A percentile compares a stretch with the other conserved stretches of the same genome.
These are phyloP conservation scores for Crithidia expoeki DNA, from an alignment of 208 protist species.

Conservation along the genomic window DNA sequence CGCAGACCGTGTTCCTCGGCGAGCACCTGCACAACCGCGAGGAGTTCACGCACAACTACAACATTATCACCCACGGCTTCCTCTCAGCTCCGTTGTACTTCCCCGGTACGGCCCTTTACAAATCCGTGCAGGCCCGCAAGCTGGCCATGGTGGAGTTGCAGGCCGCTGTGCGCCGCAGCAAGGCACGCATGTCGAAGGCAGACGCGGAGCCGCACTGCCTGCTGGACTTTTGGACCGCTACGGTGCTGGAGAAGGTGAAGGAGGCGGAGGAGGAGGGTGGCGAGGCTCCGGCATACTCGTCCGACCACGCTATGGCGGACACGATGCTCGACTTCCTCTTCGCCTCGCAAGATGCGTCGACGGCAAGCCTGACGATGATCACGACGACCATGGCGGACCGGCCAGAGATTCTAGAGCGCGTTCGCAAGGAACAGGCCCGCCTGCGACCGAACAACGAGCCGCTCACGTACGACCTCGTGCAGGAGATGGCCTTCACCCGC, in stretches of 20 bases:
- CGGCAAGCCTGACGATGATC: constrained; percentile 87
- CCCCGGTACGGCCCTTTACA: constrained; percentile 92
- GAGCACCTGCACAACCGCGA: constrained; percentile 85
- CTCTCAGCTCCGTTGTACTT: constrained; percentile 91
- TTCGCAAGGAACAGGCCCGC: constrained; percentile 87
- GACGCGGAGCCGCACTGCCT: constrained; percentile 88
- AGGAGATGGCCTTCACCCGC: constrained; percentile 90
- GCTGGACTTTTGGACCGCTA: constrained; percentile 92
- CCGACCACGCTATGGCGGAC: constrained; percentile 89
- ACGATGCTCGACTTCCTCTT: constrained; percentile 95
- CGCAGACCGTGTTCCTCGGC: constrained; percentile 92
- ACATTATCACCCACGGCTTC: constrained; percentile 94
- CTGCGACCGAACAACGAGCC: constrained; percentile 82
- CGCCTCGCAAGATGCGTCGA: constrained; percentile 90
- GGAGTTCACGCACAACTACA: constrained; percentile 92
- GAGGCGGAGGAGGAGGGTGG: constrained; percentile 76
- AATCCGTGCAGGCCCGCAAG: constrained; percentile 88
- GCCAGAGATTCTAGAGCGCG: constrained; percentile 85
- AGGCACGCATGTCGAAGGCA: constrained; percentile 70
- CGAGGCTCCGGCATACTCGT: constrained; percentile 68
- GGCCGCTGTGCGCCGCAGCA: constrained; percentile 79
- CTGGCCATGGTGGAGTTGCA: constrained; percentile 83
- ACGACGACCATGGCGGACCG: constrained; percentile 88
- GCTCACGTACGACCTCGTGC: constrained; percentile 82
- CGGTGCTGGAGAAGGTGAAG: constrained; percentile 64